Percentiles rank a stretch among this genome's conserved stretches.
phyloP scores from a whole-genome alignment of 768 basidiomycete species.

The Podaxis sp. region DNA sequence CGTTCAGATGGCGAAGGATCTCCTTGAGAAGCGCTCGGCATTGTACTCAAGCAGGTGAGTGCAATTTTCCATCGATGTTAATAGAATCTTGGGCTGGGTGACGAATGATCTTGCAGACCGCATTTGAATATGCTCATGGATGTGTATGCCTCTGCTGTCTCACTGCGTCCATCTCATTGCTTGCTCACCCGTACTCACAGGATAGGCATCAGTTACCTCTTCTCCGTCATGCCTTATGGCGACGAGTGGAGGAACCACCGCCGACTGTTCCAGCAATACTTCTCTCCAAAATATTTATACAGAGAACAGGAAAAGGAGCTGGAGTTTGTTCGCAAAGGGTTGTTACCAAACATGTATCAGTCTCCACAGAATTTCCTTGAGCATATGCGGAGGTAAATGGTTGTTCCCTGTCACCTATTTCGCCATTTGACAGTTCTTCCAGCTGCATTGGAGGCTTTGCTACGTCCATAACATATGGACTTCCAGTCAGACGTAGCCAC shows the following conservation, averaged over 20 bases:
- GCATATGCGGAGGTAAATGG: conserved; percentile 6
- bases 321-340: conserved; percentile 8
- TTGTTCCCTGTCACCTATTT: not conserved
- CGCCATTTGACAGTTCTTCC: not conserved
- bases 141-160: not conserved
- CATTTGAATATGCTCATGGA: conserved; percentile 10
- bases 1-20: conserved; percentile 22
- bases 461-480: conserved; percentile 13
- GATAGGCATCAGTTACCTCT: conserved; percentile 4
- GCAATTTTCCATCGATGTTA: not conserved
- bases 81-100: not conserved
- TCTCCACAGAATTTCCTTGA: conserved; percentile 10
- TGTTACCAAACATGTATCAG: conserved; percentile 9
- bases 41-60: conserved; percentile 25
- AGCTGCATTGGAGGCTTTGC: conserved; percentile 15
- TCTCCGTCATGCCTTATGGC: conserved; percentile 15
- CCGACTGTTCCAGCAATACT: conserved; percentile 15
- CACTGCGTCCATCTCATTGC: not conserved
- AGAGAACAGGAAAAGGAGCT: conserved; percentile 10
- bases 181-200: not conserved
- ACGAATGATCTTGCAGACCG: not conserved
- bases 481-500: conserved; percentile 2
- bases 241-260: conserved; percentile 15
- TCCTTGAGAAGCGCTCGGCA: conserved; percentile 27
- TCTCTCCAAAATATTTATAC: conserved; percentile 6